Evolutionary conservation across 768 basidiomycete genomes (phyloP).

Genomic region (Mycena vulgaris): DNA sequence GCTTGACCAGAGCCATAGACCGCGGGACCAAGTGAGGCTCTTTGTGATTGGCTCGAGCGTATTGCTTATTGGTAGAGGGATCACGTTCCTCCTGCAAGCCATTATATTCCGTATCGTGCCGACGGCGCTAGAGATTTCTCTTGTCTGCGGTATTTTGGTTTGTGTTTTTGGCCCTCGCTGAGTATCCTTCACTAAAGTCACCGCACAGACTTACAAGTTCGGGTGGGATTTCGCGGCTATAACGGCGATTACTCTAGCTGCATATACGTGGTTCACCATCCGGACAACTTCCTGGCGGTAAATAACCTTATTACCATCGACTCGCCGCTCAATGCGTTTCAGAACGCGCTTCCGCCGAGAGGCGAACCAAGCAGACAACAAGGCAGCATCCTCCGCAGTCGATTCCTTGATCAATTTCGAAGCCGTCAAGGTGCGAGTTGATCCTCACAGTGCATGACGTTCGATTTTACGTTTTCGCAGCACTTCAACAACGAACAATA

Average conservation of each 20-base stretch:
- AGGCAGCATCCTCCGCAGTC: conserved; percentile 93
- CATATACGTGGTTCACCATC: conserved; percentile 98
- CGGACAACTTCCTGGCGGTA: conserved; percentile 97
- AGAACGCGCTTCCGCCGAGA: conserved; percentile 95
- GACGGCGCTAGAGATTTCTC: conserved; percentile 94
- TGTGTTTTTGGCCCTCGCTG: conserved; percentile 43
- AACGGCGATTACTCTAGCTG: conserved; percentile 85
- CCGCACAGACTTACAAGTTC: conserved; percentile 93
- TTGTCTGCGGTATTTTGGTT: conserved; percentile 98
- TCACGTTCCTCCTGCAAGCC: conserved; percentile 94
- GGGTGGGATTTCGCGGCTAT: conserved; percentile 98
- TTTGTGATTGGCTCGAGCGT: background rate
- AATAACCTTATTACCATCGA: conserved; percentile 31
- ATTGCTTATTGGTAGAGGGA: conserved; percentile 73
- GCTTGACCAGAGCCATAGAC: conserved; percentile 96
- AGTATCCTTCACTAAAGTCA: conserved; percentile 9
- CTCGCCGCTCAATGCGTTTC: conserved; percentile 16
- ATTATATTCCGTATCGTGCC: conserved; percentile 96
- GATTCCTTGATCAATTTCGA: conserved; percentile 99
- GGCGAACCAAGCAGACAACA: conserved; percentile 97
- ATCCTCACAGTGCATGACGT: background rate
- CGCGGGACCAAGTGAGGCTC: conserved; percentile 91
- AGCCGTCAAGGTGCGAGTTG: conserved; percentile 87
- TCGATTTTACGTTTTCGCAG: conserved; percentile 58
- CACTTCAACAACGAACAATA: conserved; percentile 98